Evolutionary conservation across 176 grass and related monocot genomes (phyloP), one percentile per base, ranked within the genome.

Genomic region (Triticum dicoccoides): DNA sequence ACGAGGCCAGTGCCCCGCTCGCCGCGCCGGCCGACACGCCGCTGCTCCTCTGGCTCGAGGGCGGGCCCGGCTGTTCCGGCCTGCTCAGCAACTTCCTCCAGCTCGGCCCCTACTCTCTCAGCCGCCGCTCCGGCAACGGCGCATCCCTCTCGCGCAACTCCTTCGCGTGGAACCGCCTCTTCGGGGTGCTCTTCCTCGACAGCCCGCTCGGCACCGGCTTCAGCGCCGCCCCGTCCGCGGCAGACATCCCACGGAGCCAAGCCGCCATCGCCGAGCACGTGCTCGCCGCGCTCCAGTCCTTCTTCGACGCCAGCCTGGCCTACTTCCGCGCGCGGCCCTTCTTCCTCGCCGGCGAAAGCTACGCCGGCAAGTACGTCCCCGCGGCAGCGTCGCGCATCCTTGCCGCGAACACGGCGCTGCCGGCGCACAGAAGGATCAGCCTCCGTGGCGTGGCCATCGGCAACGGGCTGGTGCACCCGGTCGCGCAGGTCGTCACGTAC

Each of bases 151-250:
- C 82, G 12, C 65, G 12, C 9, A 90, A 94, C 37, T 90, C 87
- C 27, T 89, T 58, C 67, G 80, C 92, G 6, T 92, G 92, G 85
- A 92, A 92, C 87, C 84, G 65, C 12, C 89, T 72, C 12, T 90
- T 87, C 13, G 90, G 82, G 5, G 85, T 94, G 18, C 85, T 94
- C 78, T 90, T 94, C 90, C 69, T 94, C 29, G 89, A 92, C 82
- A 94, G 72, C 73, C 92, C 92, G 18, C 87, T 94, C 1, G 89
- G 89, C 51, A 84, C 90, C 34, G 90, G 87, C 59, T 92, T 89
- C 85, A 94, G 90, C 87, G n/a, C 30, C 44, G 71, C 71, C 11
- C 41, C 86, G 14, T 54, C 73, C 13, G 0, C 45, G 1, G 62
- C 44, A 0, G 69, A 21, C 66, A 89, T 94, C 42, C 89, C 92